Evolutionary conservation across 371 early-diverging fungal genomes (phyloP), one percentile per base, ranked within the genome.

Genomic region (Mucor plumbeus): DNA sequence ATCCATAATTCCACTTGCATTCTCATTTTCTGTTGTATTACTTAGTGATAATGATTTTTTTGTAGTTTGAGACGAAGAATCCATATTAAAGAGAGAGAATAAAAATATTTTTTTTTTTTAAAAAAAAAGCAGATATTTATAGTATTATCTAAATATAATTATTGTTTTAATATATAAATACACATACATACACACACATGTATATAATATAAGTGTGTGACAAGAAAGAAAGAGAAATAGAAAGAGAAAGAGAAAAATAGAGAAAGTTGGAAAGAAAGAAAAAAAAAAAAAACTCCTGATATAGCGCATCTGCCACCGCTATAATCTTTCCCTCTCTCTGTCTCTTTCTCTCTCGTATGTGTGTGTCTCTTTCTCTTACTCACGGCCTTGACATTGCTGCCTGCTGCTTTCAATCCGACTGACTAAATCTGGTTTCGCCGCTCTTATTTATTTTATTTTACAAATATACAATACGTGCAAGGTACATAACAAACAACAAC

Each of bases 1-100:
- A 31, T 68, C 68, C 39, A 68, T 58, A 14, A 63, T 56, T 39
- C 59, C 61, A 5, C 11, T 10, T 53, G 53, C 1, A 38, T 43
- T 15, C 31, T 47, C 17, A 38, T 31, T 14, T 33, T 48, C 63
- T 39, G 50, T 31, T 38, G 53, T 53, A 11, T 19, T 50, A 7
- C 8, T 26, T 50, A 26, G 9, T 26, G 50, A 50, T 26, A 39
- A 19, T 58, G 58, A 38, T n/a, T 36, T 58, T 38, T 36, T 31
- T 8, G 19, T 5, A 14, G 50, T 36, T n/a, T 50, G 50, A n/a
- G 50, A 13, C 34, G 63, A 53, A 48, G 38, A 39, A 9, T 50
- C 13, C 50, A 50, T 50, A 21, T 19, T 50, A 5, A 11, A 50
- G 11, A 11, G 17, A 35, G 34, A 17, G 9, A 44, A 11, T 13